Conservation (phyloP, 352 stramenopile species). For the Phytophthora europaea region DNA sequence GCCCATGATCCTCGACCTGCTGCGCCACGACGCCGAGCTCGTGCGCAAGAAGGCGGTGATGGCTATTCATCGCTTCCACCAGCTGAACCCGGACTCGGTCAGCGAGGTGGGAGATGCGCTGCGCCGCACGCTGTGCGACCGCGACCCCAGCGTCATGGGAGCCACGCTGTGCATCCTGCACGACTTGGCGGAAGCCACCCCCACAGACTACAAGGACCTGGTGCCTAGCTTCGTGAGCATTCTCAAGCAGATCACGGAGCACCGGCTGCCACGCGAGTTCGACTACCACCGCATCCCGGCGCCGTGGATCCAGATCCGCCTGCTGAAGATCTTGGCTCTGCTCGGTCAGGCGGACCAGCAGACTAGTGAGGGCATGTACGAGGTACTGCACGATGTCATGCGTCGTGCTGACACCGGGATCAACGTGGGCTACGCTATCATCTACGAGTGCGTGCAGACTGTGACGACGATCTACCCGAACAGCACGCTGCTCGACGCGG, state of each 20-base stretch:
- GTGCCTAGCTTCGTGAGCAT: constrained; percentile 99
- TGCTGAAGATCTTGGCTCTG: constrained; percentile 97
- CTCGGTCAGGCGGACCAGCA: constrained; percentile 96
- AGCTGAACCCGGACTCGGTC: constrained; percentile 96
- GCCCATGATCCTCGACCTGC: constrained; percentile 95
- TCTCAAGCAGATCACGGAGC: constrained; percentile 99
- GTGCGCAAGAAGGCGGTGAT: constrained; percentile 99
- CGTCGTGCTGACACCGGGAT: constrained; percentile 99
- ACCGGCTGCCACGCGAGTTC: constrained; percentile 98
- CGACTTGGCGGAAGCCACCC: constrained; percentile 92
- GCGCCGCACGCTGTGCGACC: constrained; percentile 98
- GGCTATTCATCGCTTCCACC: constrained; percentile 98
- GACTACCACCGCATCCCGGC: constrained; percentile 99
- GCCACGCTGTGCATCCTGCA: constrained; percentile 94
- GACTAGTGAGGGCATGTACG: constrained; percentile 99
- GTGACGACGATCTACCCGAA: constrained; percentile 99
- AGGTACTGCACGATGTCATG: constrained; percentile 99
- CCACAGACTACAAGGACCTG: constrained; percentile 98
- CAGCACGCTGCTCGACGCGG: constrained; percentile 96
- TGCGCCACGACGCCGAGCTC: constrained; percentile 97
- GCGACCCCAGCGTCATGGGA: constrained; percentile 99
- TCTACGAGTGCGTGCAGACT: constrained; percentile 99
- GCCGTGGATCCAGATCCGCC: constrained; percentile 99
- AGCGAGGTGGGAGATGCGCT: constrained; percentile 93
- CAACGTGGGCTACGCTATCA: constrained; percentile 99